These are phyloP conservation scores for Lathyrus oleraceus DNA, from an alignment of 306 rosid species.

Conservation along the genomic window DNA sequence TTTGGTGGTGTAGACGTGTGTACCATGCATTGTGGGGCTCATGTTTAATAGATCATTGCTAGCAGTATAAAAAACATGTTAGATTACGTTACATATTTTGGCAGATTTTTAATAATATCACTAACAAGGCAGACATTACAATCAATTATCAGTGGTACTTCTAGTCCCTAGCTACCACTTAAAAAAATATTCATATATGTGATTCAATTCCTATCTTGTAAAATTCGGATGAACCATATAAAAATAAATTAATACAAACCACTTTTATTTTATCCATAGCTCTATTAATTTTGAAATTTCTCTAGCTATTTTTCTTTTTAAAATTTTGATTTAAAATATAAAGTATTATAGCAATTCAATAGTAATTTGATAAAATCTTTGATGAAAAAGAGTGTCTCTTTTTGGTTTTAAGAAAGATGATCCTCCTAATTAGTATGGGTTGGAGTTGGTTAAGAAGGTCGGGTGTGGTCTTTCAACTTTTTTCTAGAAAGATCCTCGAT, in stretches of 20 bases:
- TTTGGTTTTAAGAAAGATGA: no score
- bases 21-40: slow-evolving; percentile 12
- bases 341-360: no score
- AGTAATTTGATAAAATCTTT: no score
- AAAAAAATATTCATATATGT: not conserved
- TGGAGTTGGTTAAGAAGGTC: no score
- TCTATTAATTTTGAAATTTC: no score
- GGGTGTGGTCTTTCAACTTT: no score
- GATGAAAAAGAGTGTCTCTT: no score
- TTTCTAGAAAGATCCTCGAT: no score
- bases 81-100: slow-evolving; percentile 18
- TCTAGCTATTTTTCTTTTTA: no score
- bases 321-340: no score
- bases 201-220: not conserved
- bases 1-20: not conserved
- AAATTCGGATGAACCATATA: not conserved
- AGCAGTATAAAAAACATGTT: not conserved
- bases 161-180: not conserved
- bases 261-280: not conserved
- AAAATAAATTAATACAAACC: not conserved
- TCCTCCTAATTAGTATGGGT: no score
- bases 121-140: not conserved
- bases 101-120: not conserved
- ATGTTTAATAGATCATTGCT: not conserved
- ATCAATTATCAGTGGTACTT: not conserved